Evolutionary conservation across 177 flowering plant genomes (phyloP), one percentile per base, ranked within the genome.

Genomic region (Vitis hybrid): DNA sequence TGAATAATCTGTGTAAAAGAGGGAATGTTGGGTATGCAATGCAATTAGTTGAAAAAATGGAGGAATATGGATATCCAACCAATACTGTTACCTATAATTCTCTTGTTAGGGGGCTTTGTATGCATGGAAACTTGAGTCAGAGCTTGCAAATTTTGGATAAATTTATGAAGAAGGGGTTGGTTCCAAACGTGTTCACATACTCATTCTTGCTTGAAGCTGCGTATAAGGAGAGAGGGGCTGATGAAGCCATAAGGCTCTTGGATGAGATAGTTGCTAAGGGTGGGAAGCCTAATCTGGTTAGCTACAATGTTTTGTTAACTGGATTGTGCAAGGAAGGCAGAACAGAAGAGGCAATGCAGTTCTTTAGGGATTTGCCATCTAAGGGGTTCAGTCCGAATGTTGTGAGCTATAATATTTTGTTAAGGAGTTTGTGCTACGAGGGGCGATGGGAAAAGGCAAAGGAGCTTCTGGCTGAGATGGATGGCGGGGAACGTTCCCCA

Each of bases 321-420:
- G 98, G 93, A 48, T 77, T 95, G 70, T 91, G 97, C 81, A 90
- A 87, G 73, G 97, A 93, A 80, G 90, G 86, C 64, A 80, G 96
- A 75, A 67, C 72, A 1, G 89, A 87, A 14, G 97, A 91, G 59
- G 98, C 97, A 0, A 79, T 90, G 19, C 18, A 13, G 8, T 82
- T 88, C 64, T 90, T 91, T 65, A 82, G 91, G 83, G 76, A 76
- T 63, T 75, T 93, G 59, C 92, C 96, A 0, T 69, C 74, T 0
- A 88, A 80, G 75, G 97, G 99, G 4, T 88, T 95, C 78, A 64
- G 56, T 51, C 92, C 97, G 16, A 91, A 91, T 84, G 89, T 83
- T 14, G 97, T 93, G 59, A 93, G 89, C 68, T 90, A 87, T 70
- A 95, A 93, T 76, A 90, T 95, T 29, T 65, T 95, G 77, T 73